phyloP scores from a whole-genome alignment of 352 stramenopile species.

The Globisporangium spinosum region DNA sequence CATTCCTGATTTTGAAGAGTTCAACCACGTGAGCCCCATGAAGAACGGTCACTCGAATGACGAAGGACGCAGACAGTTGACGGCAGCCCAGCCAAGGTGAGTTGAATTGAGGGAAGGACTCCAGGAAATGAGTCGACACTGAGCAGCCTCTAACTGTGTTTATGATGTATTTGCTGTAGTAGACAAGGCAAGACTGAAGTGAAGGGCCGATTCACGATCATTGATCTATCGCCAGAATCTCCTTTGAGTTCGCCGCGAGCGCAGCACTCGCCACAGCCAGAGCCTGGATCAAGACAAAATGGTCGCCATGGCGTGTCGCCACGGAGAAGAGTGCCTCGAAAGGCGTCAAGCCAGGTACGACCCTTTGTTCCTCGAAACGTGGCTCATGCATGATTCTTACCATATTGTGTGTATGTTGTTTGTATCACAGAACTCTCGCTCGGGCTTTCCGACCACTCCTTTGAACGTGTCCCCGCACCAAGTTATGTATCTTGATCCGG shows the following conservation, averaged over 20 bases:
- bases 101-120: background rate
- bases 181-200: slow-evolving; percentile 66
- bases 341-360: slow-evolving; percentile 9
- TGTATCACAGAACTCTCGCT: slow-evolving; percentile 21
- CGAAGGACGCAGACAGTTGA: background rate
- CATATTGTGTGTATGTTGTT: background rate
- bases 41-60: slow-evolving; percentile 9
- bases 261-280: slow-evolving; percentile 5
- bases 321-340: slow-evolving; percentile 14
- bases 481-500: slow-evolving; percentile 11
- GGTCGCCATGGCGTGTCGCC: slow-evolving; percentile 26
- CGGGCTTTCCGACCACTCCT: slow-evolving; percentile 13
- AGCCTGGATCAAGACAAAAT: slow-evolving; percentile 16
- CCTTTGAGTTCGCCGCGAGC: slow-evolving; percentile 23
- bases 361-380: background rate
- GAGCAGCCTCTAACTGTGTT: background rate
- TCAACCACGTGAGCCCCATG: slow-evolving; percentile 4
- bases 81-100: slow-evolving; percentile 7
- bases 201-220: slow-evolving; percentile 79
- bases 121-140: background rate
- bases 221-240: slow-evolving; percentile 67
- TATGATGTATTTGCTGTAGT: slow-evolving; percentile 17
- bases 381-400: background rate
- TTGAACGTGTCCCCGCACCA: slow-evolving; percentile 9
- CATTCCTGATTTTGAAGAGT: slow-evolving; percentile 45